phyloP scores from a whole-genome alignment of 805 yeast genomes.

The Cyberlindnera samutprakarnensis region DNA sequence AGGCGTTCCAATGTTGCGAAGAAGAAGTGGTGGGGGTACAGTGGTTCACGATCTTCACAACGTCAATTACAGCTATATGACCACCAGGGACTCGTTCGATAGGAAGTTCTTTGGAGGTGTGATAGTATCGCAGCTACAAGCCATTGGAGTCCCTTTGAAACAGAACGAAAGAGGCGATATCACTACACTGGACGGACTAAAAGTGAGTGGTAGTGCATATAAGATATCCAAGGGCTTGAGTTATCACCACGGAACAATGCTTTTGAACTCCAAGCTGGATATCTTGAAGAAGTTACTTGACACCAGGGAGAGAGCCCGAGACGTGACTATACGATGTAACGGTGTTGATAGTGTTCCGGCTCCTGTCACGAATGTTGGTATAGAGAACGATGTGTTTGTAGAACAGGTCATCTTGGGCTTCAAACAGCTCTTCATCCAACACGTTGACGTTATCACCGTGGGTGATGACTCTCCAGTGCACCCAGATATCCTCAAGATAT shows the following conservation, averaged over 20 bases:
- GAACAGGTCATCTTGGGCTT: slow-evolving; percentile 24
- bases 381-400: slow-evolving; percentile 40
- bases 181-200: slow-evolving; percentile 37
- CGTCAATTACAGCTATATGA: slow-evolving; percentile 76
- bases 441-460: slow-evolving; percentile 22
- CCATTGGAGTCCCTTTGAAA: slow-evolving; percentile 22
- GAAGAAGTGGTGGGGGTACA: slow-evolving; percentile 93
- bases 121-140: slow-evolving; percentile 31
- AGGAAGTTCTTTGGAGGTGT: slow-evolving; percentile 30
- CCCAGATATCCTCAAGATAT: slow-evolving; percentile 33
- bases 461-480: slow-evolving; percentile 21
- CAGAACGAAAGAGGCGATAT: slow-evolving; percentile 82
- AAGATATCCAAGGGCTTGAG: slow-evolving; percentile 76
- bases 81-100: slow-evolving; percentile 57
- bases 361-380: slow-evolving; percentile 59
- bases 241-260: slow-evolving; percentile 95
- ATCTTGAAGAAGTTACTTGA: slow-evolving; percentile 52
- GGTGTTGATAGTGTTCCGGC: slow-evolving; percentile 75
- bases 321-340: slow-evolving; percentile 32
- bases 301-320: slow-evolving; percentile 29
- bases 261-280: slow-evolving; percentile 58
- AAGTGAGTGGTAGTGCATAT: slow-evolving; percentile 91
- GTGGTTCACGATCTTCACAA: slow-evolving; percentile 93
- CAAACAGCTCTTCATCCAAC: slow-evolving; percentile 16
- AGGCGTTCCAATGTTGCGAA: slow-evolving; percentile 60